Conservation (phyloP, 306 rosid genomes). For the Cotoneaster glaucophyllus region DNA sequence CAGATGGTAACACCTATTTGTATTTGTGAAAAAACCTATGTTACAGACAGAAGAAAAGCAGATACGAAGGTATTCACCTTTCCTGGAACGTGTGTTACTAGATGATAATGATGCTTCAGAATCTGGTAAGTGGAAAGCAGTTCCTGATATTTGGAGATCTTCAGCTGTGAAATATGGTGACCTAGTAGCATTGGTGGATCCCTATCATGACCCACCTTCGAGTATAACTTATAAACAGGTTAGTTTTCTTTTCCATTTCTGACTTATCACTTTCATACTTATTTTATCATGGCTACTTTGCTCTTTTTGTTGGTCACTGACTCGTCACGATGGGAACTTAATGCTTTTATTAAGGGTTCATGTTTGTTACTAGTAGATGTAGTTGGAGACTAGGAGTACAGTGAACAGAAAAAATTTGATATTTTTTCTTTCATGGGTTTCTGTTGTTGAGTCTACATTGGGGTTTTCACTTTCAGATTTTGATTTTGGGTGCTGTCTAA, state of each 20-base stretch:
- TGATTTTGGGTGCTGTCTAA: background rate
- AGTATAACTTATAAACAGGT: constrained; percentile 72
- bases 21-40: background rate
- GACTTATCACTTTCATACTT: background rate
- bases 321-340: background rate
- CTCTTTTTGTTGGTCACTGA: background rate
- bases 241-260: background rate
- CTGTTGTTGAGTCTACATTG: background rate
- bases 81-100: constrained; percentile 60
- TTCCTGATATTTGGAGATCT: constrained; percentile 93
- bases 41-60: constrained; percentile 39
- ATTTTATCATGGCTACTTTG: constrained; percentile 4
- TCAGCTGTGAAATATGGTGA: constrained; percentile 81
- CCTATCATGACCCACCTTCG: constrained; percentile 82
- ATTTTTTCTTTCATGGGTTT: background rate
- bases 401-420: background rate
- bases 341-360: background rate
- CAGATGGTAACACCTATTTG: background rate
- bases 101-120: constrained; percentile 27
- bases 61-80: constrained; percentile 60
- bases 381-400: background rate
- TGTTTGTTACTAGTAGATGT: background rate
- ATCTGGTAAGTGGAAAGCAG: constrained; percentile 72
- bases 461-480: background rate
- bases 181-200: constrained; percentile 64